Evolutionary conservation across 441 rosid species (phyloP), one percentile per base, ranked within the genome.

Genomic region (Biscutella laevigata): DNA sequence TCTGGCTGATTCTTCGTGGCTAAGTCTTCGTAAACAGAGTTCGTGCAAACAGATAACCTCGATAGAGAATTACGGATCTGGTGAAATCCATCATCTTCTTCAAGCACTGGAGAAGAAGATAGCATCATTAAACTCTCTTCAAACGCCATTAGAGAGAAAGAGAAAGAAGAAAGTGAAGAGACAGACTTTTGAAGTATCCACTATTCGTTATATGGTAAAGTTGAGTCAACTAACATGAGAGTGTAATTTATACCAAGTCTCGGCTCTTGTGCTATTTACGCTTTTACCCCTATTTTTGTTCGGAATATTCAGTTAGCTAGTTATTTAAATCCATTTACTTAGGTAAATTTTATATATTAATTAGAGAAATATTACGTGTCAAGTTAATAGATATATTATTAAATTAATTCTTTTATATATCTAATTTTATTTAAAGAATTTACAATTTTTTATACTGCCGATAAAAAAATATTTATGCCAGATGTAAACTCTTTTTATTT

Each of bases 21-120:
- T 13, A 30, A 66, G n/a, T 68, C 74, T 14, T 62, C 38, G 68
- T 66, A 59, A 72, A 75, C 69, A 42, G 84, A 83, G 65, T 81
- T 79, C 0, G 84, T 76, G 44, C 89, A 90, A 49, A 84, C 36
- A 20, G 94, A 84, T 8, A 86, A 57, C 62, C 97, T 68, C 5
- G 97, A 89, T 7, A 89, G 46, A 61, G 56, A 74, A 7, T 35
- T 71, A 0, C 59, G 54, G 11, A 62, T 71, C 4, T 60, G 59
- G 3, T 71, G 83, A 28, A 55, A 59, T 5, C 57, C 72, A 27
- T 53, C 76, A 39, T 74, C 64, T 2, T 72, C 81, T 6, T 70
- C 75, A 4, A 49, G 51, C n/a, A 61, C 19, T 6, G 78, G 67
- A 27, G 66, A 58, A 26, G 74, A 34, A 50, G 59, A 20, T 13